phyloP scores from a whole-genome alignment of 2,329 filamentous ascomycete species.

The Penicillium hordei region DNA sequence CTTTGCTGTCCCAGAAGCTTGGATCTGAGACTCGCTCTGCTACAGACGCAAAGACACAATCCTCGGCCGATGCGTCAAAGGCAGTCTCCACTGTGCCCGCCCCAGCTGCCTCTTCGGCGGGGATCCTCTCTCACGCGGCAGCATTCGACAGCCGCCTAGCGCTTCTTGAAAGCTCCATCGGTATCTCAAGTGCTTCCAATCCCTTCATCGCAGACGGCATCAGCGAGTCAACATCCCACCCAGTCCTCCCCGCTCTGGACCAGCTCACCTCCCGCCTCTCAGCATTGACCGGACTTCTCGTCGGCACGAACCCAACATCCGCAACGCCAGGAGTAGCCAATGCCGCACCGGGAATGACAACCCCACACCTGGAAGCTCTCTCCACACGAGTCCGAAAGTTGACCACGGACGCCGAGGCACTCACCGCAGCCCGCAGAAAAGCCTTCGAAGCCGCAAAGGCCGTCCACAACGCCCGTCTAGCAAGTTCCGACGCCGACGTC shows the following conservation, averaged over 20 bases:
- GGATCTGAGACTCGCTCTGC: constrained; percentile 16
- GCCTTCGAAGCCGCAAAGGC: constrained; percentile 45
- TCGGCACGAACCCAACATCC: constrained; percentile 36
- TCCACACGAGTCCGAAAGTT: constrained; percentile 46
- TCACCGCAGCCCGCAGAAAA: constrained; percentile 45
- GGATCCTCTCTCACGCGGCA: constrained; percentile 72
- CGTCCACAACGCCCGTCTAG: constrained; percentile 40
- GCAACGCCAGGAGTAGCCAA: constrained; percentile 17
- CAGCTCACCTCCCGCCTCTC: constrained; percentile 77
- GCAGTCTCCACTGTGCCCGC: constrained; percentile 13
- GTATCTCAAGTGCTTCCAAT: constrained; percentile 69
- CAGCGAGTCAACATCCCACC: constrained; percentile 55
- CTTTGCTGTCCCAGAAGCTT: constrained; percentile 38
- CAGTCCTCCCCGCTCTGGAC: constrained; percentile 80
- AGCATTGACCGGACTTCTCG: constrained; percentile 60
- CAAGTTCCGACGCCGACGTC: constrained; percentile 31
- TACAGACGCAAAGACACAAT: constrained; percentile 4
- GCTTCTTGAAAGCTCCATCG: constrained; percentile 76
- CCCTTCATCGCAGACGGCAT: constrained; percentile 49
- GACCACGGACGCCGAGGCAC: constrained; percentile 46
- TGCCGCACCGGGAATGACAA: constrained; percentile 34
- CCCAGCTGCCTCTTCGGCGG: constrained; percentile 36
- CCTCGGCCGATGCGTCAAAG: constrained; percentile 6
- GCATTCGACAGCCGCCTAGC: constrained; percentile 83
- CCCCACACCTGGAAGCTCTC: constrained; percentile 46